Evolutionary conservation across 441 rosid species (phyloP).

Genomic region (Pelargonium cotyledonis): DNA sequence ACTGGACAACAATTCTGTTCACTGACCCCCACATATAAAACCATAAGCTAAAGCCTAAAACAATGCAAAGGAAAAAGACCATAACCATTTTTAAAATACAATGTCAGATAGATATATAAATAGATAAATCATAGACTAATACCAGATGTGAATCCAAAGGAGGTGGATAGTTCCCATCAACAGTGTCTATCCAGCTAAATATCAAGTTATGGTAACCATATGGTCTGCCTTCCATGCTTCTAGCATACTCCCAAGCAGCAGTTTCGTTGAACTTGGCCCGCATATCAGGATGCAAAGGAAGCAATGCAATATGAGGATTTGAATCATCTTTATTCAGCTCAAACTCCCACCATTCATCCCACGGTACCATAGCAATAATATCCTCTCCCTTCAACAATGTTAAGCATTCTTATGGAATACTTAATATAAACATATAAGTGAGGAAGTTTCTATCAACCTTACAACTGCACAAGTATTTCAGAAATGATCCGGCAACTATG

Average conservation of each 20-base stretch:
- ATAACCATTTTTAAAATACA: background rate
- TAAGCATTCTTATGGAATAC: no score
- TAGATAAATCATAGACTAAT: conserved; percentile 9
- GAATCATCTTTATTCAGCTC: conserved; percentile 79
- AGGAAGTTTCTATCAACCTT: no score
- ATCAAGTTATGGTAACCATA: conserved; percentile 97
- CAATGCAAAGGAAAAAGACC: background rate
- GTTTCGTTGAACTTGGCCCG: conserved; percentile 82
- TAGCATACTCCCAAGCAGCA: conserved; percentile 96
- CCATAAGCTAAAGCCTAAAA: no score
- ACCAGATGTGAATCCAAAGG: conserved; percentile 94
- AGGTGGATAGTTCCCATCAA: conserved; percentile 76
- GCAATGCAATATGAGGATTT: conserved; percentile 83
- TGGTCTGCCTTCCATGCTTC: conserved; percentile 76
- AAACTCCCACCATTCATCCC: conserved; percentile 99
- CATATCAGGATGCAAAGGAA: conserved; percentile 81
- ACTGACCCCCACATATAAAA: no score
- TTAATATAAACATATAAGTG: no score
- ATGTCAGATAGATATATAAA: no score
- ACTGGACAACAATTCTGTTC: no score
- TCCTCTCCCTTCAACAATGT: conserved; percentile 62
- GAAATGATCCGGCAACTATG: no score
- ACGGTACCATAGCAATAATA: conserved; percentile 61
- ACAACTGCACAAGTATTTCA: no score
- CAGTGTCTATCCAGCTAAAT: conserved; percentile 98